Percentiles rank a stretch among this genome's conserved stretches.
phyloP scores from a whole-genome alignment of 306 rosid species.

The Cicer pinnatifidum region DNA sequence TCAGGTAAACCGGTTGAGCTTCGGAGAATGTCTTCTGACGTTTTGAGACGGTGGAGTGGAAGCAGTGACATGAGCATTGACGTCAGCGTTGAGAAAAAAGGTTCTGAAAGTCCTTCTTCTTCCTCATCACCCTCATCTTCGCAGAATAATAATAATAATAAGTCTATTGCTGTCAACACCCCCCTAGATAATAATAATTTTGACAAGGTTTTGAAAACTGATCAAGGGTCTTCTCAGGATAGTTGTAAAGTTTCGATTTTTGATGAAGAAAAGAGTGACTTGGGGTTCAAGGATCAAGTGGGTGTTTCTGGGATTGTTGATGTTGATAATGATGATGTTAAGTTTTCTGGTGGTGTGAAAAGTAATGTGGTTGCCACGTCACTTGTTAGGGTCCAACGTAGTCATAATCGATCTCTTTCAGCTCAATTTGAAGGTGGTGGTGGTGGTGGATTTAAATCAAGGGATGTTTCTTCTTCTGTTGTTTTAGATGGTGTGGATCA shows the following conservation, averaged over 20 bases:
- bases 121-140: constrained; percentile 58
- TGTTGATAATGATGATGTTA: constrained; percentile 54
- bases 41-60: constrained; percentile 90
- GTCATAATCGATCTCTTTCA: constrained; percentile 74
- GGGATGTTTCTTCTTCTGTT: constrained; percentile 47
- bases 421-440: constrained; percentile 64
- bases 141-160: constrained; percentile 34
- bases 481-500: constrained; percentile 57
- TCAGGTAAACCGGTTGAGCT: constrained; percentile 67
- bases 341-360: constrained; percentile 52
- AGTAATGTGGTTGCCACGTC: constrained; percentile 58
- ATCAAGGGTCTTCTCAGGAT: constrained; percentile 55
- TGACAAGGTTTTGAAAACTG: constrained; percentile 46
- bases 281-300: constrained; percentile 51
- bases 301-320: constrained; percentile 47
- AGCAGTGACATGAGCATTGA: constrained; percentile 96
- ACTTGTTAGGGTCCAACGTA: constrained; percentile 56
- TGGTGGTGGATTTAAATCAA: constrained; percentile 58
- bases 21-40: constrained; percentile 82
- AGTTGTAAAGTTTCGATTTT: constrained; percentile 38
- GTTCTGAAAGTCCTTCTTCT: constrained; percentile 63
- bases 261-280: constrained; percentile 45
- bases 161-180: constrained; percentile 31
- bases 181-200: constrained; percentile 50
- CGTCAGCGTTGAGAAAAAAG: constrained; percentile 75